Conservation (phyloP, 2,329 filamentous ascomycete species). For the Teratosphaeria viscida region DNA sequence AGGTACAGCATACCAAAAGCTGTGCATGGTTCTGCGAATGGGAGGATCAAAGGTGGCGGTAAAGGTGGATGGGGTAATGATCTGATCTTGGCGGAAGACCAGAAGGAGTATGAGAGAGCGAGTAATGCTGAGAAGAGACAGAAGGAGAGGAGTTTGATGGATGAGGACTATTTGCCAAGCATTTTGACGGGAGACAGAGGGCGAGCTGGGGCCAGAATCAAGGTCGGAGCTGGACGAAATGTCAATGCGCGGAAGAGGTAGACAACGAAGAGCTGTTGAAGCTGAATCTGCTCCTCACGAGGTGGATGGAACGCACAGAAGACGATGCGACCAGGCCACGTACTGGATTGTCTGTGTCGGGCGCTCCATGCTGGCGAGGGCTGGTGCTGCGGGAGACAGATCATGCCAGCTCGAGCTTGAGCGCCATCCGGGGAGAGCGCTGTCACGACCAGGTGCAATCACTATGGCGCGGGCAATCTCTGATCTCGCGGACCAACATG, state of each 20-base stretch:
- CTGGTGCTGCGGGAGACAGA: no score
- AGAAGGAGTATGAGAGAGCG: conserved; percentile 76
- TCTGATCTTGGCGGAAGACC: conserved; percentile 82
- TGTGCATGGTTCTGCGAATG: conserved; percentile 67
- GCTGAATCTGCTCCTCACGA: background rate
- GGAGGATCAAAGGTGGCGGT: conserved; percentile 62
- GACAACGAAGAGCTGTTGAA: background rate
- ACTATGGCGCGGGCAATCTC: no score
- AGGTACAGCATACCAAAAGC: conserved; percentile 90
- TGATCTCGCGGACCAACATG: no score
- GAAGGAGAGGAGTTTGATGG: conserved; percentile 78
- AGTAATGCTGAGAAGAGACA: conserved; percentile 51
- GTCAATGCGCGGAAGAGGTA: conserved; percentile 67
- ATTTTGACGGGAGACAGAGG: conserved; percentile 72
- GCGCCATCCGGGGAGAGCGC: no score
- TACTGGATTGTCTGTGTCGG: no score
- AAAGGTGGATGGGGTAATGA: conserved; percentile 78
- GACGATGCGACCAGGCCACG: no score
- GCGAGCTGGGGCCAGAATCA: conserved; percentile 55
- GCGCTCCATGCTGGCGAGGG: no score
- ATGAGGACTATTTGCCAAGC: conserved; percentile 80
- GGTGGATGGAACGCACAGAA: background rate
- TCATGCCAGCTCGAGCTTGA: no score
- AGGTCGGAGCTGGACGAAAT: conserved; percentile 74
- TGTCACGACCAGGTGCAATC: no score